Base-by-base conservation (phyloP, 2,329 filamentous ascomycete species). In the Teratosphaeria zuluensis region DNA sequence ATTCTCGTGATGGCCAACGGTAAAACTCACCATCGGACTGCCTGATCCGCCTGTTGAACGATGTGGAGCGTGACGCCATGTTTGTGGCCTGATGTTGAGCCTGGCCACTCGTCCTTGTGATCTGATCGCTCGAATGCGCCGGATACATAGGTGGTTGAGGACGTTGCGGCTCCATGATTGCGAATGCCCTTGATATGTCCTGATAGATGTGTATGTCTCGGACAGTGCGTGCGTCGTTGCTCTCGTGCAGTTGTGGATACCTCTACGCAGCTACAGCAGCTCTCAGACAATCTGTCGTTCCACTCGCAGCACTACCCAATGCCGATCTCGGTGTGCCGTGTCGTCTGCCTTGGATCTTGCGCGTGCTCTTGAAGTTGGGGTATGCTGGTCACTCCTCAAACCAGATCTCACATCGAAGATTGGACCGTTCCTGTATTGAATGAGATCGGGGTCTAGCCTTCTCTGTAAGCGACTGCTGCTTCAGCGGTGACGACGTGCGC, bases 11-110 rank as follows among this genome's bases (percentile, higher is more conserved):
- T 21, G 16, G n/a, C 42, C 16, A 8, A 19, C n/a, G 46, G 31
- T 12, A 9, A 52, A 54, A 68, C 67, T 68, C 61, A 68, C 67
- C 65, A 59, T 69, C 66, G 58, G 66, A 61, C 53, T 65, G 64
- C 59, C 42, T 48, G 42, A 64, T 63, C 61, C 68, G 66, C 57
- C 61, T 58, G 58, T 66, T 65, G 62, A 68, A 68, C 60, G 67
- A 69, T 48, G 65, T 61, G 7, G 68, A 67, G 55, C 66, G 62
- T 59, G 65, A 66, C 57, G 65, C 64, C 62, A 68, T 63, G 57
- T 60, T 61, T 53, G 61, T 24, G 2, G 24, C 24, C 24, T 28
- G 62, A 65, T 63, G 62, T 55, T 66, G 66, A 66, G 63, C 64
- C 30, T 56, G 62, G 42, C 57, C 63, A 30, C 42, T 59, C 46